These are phyloP conservation scores for Graphilbum fragrans DNA, from an alignment of 2,329 filamentous ascomycete genomes.

Conservation along the genomic window DNA sequence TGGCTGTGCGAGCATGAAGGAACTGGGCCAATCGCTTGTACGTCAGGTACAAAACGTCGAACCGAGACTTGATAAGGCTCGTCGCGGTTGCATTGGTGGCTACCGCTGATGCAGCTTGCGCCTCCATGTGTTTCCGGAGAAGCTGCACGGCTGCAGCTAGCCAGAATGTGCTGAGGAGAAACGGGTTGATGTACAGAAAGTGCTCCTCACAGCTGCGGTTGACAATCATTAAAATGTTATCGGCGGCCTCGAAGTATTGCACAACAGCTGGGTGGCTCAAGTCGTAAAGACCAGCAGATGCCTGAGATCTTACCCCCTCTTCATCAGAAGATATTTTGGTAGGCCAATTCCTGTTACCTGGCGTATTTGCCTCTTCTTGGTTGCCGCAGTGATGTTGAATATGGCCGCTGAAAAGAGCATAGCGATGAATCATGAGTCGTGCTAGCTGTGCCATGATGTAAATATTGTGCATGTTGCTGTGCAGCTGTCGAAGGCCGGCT, in stretches of 20 bases:
- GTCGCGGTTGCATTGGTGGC: not conserved
- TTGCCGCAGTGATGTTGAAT: too few relatives aligned
- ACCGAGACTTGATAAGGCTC: conserved; percentile 2
- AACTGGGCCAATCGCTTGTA: conserved; percentile 1
- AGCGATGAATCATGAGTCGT: conserved; percentile 3
- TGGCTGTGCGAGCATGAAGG: conserved; percentile 2
- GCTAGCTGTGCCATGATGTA: conserved; percentile 4
- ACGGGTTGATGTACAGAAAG: conserved; percentile 2
- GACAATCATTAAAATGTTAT: conserved; percentile 4
- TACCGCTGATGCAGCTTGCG: too few relatives aligned
- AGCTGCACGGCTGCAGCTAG: conserved; percentile 4
- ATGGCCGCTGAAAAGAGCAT: conserved; percentile 1
- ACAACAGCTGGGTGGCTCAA: not conserved
- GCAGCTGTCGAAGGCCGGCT: not conserved
- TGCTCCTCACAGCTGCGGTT: conserved; percentile 4
- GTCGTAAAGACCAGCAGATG: not conserved
- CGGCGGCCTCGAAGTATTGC: conserved; percentile 4
- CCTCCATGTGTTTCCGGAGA: not conserved
- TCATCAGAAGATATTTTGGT: too few relatives aligned
- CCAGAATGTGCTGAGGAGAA: conserved; percentile 1
- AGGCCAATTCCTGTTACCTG: too few relatives aligned
- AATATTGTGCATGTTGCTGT: conserved; percentile 4
- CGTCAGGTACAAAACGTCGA: conserved; percentile 3
- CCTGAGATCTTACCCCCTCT: too few relatives aligned
- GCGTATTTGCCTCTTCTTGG: too few relatives aligned